Conservation (phyloP, 2,329 filamentous ascomycete genomes). For the Lecanicillium sp. region DNA sequence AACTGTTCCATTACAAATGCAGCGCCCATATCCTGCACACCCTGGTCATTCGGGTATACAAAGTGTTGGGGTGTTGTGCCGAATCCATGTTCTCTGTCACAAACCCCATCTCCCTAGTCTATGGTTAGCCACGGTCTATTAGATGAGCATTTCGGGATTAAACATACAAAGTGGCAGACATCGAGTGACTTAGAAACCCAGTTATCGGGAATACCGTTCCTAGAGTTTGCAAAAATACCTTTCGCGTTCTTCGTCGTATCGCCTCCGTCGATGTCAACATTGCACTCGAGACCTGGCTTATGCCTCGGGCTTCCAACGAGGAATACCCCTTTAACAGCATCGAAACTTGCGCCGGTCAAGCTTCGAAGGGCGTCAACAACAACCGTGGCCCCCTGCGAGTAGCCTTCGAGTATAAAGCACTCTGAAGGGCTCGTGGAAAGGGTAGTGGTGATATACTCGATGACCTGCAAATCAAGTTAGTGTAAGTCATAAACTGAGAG, state of each 20-base stretch:
- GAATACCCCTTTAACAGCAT: slow-evolving; percentile 9
- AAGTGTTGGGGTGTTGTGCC: neutral
- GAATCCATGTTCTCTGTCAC: slow-evolving; percentile 2
- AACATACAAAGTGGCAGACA: slow-evolving; percentile 9
- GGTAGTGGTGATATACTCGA: slow-evolving; percentile 2
- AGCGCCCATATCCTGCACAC: slow-evolving; percentile 6
- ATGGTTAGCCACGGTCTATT: neutral
- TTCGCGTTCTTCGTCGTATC: neutral
- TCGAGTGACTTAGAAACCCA: slow-evolving; percentile 8
- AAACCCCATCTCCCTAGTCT: slow-evolving; percentile 8
- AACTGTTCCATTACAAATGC: too few species aligned
- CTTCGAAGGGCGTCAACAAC: slow-evolving; percentile 8
- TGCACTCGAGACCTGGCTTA: slow-evolving; percentile 9
- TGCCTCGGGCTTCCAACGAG: slow-evolving; percentile 8
- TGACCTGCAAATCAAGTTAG: neutral
- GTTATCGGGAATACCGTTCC: slow-evolving; percentile 3
- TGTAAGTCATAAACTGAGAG: neutral
- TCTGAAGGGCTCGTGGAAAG: slow-evolving; percentile 1
- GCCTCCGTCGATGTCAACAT: slow-evolving; percentile 9
- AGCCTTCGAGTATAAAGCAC: slow-evolving; percentile 10
- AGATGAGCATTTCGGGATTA: neutral
- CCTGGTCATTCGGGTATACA: slow-evolving; percentile 1
- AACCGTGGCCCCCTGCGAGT: slow-evolving; percentile 9
- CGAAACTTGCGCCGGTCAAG: slow-evolving; percentile 5
- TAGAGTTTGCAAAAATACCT: neutral